phyloP scores from a whole-genome alignment of 2,329 filamentous ascomycete species.

The Alternaria angustiovoidea region DNA sequence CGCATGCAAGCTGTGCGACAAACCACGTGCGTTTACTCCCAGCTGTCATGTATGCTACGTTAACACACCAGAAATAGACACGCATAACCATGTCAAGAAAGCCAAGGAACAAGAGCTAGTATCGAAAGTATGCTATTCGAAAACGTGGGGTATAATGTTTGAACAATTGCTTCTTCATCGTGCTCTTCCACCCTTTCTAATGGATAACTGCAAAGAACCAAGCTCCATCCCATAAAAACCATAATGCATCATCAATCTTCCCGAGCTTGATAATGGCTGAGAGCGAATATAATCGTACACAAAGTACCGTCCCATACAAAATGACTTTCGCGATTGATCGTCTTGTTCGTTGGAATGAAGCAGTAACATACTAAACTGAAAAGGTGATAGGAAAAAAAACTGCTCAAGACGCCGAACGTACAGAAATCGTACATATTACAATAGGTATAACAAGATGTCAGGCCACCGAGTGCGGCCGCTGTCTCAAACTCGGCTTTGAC shows the following conservation, averaged over 20 bases:
- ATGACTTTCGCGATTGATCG: slow-evolving; percentile 6
- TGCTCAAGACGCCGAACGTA: slow-evolving; percentile 15
- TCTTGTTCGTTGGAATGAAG: slow-evolving; percentile 8
- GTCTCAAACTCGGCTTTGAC: slow-evolving; percentile 35
- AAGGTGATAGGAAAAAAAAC: neutral
- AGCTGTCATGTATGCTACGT: neutral
- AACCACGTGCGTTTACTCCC: neutral
- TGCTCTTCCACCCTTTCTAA: neutral
- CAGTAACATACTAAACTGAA: neutral
- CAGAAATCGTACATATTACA: slow-evolving; percentile 20
- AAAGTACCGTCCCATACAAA: slow-evolving; percentile 10
- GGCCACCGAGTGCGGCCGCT: slow-evolving; percentile 40
- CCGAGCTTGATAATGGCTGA: slow-evolving; percentile 5
- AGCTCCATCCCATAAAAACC: slow-evolving; percentile 7
- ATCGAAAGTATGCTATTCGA: slow-evolving; percentile 5
- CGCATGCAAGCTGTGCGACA: neutral
- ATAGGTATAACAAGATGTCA: slow-evolving; percentile 37
- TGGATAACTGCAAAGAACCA: neutral
- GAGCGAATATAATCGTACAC: slow-evolving; percentile 1
- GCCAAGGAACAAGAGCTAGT: neutral
- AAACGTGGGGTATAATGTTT: slow-evolving; percentile 15
- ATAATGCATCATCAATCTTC: slow-evolving; percentile 11
- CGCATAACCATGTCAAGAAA: neutral
- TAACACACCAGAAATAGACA: neutral
- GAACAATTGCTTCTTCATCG: slow-evolving; percentile 6